Evolutionary conservation across 2,329 filamentous ascomycete species (phyloP).

Genomic region (Cytospora leucostoma): DNA sequence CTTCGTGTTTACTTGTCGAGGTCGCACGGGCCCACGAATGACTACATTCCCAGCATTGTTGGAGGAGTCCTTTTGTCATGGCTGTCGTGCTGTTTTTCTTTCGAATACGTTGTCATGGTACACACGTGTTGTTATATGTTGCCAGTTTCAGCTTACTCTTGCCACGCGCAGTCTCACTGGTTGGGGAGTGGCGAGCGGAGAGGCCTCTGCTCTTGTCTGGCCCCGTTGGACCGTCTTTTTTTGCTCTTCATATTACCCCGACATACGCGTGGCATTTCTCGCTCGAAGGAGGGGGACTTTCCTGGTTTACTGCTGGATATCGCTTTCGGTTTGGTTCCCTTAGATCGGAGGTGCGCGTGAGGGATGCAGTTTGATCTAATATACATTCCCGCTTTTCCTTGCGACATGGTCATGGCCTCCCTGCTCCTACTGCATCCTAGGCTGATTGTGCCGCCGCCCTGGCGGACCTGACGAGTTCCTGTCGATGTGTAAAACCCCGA

Average conservation of each 20-base stretch:
- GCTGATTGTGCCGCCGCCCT: not conserved
- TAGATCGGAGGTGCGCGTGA: conserved; percentile 4
- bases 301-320: conserved; percentile 13
- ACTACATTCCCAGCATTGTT: conserved; percentile 27
- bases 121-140: conserved; percentile 13
- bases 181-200: conserved; percentile 5
- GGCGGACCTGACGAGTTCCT: not conserved
- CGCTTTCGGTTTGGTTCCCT: conserved; percentile 1
- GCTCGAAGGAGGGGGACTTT: not conserved
- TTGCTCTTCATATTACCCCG: conserved; percentile 3
- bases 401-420: not conserved
- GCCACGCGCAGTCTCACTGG: conserved; percentile 21
- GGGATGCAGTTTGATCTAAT: conserved; percentile 22
- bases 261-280: not conserved
- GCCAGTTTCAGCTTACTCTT: conserved; percentile 21
- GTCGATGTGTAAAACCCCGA: not conserved
- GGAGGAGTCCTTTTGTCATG: conserved; percentile 29
- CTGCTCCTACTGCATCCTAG: not conserved
- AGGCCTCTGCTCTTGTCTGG: not conserved
- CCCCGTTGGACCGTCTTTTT: conserved; percentile 1
- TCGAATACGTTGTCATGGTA: conserved; percentile 21
- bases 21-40: conserved; percentile 8
- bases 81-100: conserved; percentile 21
- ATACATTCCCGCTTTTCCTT: conserved; percentile 14
- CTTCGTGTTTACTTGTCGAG: conserved; percentile 18